A percentile compares a stretch with the other conserved stretches of the same genome.
These are phyloP conservation scores for Actinidia arguta DNA, from an alignment of 179 eudicot genomes.

Conservation along the genomic window DNA sequence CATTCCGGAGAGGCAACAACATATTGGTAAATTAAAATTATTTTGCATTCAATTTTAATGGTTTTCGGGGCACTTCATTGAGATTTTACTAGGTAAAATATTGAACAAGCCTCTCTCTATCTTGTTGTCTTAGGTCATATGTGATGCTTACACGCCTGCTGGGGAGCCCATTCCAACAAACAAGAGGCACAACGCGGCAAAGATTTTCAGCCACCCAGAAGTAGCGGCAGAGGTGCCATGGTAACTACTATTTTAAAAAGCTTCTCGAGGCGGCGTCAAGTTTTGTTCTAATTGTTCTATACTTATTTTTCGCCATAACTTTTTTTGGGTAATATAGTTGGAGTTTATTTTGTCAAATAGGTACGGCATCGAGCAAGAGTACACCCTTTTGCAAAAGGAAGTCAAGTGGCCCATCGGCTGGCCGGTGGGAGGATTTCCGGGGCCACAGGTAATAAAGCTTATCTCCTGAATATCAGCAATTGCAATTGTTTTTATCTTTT, in stretches of 20 bases:
- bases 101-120: neutral
- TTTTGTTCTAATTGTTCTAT: neutral
- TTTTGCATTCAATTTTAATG: neutral
- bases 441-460: constrained; percentile 75
- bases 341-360: constrained; percentile 34
- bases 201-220: constrained; percentile 82
- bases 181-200: constrained; percentile 77
- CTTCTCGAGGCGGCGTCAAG: neutral
- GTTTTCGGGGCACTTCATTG: neutral
- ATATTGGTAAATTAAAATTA: constrained; percentile 59
- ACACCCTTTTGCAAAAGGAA: constrained; percentile 84
- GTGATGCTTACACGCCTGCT: constrained; percentile 92
- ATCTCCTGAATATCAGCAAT: neutral
- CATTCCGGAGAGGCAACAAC: constrained; percentile 95
- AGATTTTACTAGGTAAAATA: neutral
- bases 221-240: constrained; percentile 79
- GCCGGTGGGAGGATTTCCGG: constrained; percentile 94
- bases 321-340: neutral
- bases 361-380: constrained; percentile 97
- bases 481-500: neutral
- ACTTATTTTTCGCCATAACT: neutral
- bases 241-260: constrained; percentile 39
- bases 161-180: constrained; percentile 97
- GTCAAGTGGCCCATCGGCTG: constrained; percentile 96
- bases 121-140: constrained; percentile 61